Evolutionary conservation across 257 asterid genomes (phyloP).

Genomic region (Ophiorrhiza pumila): DNA sequence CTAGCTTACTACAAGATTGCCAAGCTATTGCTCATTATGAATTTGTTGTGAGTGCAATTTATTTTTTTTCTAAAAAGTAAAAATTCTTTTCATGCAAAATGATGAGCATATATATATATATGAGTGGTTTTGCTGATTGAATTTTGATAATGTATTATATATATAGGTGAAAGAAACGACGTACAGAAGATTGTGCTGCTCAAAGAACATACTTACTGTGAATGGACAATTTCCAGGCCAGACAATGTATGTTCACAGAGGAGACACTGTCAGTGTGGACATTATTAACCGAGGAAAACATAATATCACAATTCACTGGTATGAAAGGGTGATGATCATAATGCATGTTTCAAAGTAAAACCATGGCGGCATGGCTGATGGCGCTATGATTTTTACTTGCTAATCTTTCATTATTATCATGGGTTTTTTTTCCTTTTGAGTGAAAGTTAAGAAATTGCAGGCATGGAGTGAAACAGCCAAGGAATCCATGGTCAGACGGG

Average conservation of each 20-base stretch:
- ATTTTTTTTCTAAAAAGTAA: not conserved
- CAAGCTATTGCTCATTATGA: not conserved
- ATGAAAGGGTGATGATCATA: not conserved
- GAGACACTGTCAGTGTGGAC: constrained; percentile 25
- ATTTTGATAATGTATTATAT: not conserved
- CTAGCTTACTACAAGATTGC: not conserved
- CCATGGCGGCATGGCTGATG: not conserved
- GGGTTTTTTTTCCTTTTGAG: not conserved
- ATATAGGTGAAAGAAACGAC: constrained; percentile 27
- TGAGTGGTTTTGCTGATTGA: not conserved
- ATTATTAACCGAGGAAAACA: constrained; percentile 21
- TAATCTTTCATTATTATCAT: not conserved
- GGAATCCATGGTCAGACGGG: constrained; percentile 70
- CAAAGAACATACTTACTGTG: constrained; percentile 29
- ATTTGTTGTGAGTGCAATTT: constrained; percentile 8
- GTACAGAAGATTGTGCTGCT: constrained; percentile 22
- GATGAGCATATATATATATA: too few species aligned
- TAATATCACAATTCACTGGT: constrained; percentile 37
- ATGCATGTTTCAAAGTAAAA: too few species aligned
- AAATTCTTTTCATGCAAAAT: not conserved
- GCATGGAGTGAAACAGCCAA: constrained; percentile 66
- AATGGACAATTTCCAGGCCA: constrained; percentile 39
- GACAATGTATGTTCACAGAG: constrained; percentile 21
- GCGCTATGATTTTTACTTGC: not conserved
- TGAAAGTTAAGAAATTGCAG: constrained; percentile 21